A percentile compares a stretch with the other conserved stretches of the same genome.
These are phyloP conservation scores for Tetrapisispora phaffii DNA, from an alignment of 805 yeast species.

Conservation along the genomic window DNA sequence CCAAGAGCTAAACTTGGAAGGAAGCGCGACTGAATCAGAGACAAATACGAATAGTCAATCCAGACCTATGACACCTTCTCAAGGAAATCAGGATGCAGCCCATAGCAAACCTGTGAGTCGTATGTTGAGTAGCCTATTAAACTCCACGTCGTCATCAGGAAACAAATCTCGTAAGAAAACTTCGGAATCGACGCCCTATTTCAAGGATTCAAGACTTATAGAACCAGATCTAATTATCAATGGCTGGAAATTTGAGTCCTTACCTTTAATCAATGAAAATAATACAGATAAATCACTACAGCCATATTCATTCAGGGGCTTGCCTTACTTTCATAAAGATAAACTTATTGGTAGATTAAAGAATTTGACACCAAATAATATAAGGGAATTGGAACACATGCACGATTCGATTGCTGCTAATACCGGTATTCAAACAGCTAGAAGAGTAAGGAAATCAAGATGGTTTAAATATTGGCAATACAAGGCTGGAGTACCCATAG, in stretches of 20 bases:
- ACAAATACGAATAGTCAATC: neutral
- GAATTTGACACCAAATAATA: conserved; percentile 28
- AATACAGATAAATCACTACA: conserved; percentile 8
- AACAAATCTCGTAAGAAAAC: conserved; percentile 5
- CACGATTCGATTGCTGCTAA: conserved; percentile 42
- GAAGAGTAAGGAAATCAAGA: conserved; percentile 35
- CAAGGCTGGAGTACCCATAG: conserved; percentile 34
- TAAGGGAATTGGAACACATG: conserved; percentile 39
- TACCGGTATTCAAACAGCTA: conserved; percentile 34
- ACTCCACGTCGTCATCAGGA: conserved; percentile 4
- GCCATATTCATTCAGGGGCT: conserved; percentile 31
- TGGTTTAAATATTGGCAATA: conserved; percentile 42
- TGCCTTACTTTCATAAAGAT: conserved; percentile 34
- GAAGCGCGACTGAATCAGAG: neutral
- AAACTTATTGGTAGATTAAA: conserved; percentile 23
- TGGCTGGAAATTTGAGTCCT: conserved; percentile 28
- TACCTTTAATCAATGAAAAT: conserved; percentile 20
- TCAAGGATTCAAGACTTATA: neutral
- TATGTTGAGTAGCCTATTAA: conserved; percentile 18
- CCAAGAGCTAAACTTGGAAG: neutral
- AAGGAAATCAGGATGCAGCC: neutral
- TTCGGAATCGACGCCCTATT: neutral
- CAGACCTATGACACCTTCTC: conserved; percentile 1
- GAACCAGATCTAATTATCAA: conserved; percentile 16
- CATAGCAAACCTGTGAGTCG: conserved; percentile 14